Conservation (phyloP, 768 basidiomycete genomes). For the Dioszegia aurantiaca region DNA sequence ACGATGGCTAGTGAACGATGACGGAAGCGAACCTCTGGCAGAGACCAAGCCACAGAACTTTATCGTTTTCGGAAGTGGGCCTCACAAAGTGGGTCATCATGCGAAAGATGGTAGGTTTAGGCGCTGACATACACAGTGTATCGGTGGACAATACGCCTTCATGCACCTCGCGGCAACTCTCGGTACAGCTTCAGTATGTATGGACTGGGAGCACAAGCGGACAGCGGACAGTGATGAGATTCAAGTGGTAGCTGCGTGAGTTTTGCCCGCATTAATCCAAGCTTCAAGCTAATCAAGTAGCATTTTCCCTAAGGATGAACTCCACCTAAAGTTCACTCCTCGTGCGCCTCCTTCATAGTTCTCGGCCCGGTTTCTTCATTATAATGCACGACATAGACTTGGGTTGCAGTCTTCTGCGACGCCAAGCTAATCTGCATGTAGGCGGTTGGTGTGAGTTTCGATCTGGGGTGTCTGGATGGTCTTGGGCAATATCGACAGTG, state of each 20-base stretch:
- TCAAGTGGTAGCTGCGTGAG: slow-evolving; percentile 84
- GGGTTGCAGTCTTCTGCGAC: too few relatives aligned
- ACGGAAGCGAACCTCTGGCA: slow-evolving; percentile 59
- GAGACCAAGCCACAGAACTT: slow-evolving; percentile 89
- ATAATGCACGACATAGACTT: slow-evolving; percentile 7
- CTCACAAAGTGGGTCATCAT: slow-evolving; percentile 59
- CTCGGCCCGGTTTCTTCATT: background rate
- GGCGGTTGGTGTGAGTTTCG: background rate
- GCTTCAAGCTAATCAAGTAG: slow-evolving; percentile 27
- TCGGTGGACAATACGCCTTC: slow-evolving; percentile 85
- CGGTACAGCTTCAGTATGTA: slow-evolving; percentile 72
- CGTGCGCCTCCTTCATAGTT: slow-evolving; percentile 53
- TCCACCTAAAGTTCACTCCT: slow-evolving; percentile 72
- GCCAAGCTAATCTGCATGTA: background rate
- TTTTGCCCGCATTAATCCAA: slow-evolving; percentile 14
- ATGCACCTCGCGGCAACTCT: slow-evolving; percentile 86
- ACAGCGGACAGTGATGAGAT: slow-evolving; percentile 77
- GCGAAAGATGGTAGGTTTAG: background rate
- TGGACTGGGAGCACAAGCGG: slow-evolving; percentile 82
- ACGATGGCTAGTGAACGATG: slow-evolving; percentile 69
- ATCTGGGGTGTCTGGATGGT: background rate
- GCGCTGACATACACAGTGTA: slow-evolving; percentile 59
- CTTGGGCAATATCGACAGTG: too few relatives aligned
- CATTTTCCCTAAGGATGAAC: slow-evolving; percentile 91
- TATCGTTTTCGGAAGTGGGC: slow-evolving; percentile 90